These are phyloP conservation scores for Durio zibethinus DNA, from an alignment of 345 rosid genomes.

Conservation along the genomic window DNA sequence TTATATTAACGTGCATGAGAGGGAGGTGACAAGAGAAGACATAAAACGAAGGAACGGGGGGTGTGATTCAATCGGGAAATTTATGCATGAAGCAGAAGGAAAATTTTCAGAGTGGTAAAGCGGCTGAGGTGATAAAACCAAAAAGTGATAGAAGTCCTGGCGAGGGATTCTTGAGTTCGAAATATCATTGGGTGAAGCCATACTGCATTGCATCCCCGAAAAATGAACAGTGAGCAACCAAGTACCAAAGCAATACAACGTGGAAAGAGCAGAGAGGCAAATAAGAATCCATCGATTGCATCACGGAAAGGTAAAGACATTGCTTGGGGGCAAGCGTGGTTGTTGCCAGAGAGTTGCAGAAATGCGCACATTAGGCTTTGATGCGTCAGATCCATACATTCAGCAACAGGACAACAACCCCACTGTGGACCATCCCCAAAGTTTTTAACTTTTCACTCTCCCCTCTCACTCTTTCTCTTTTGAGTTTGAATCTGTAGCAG, in stretches of 20 bases:
- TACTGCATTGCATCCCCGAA: neutral
- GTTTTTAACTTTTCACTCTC: neutral
- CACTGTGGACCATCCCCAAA: conserved; percentile 23
- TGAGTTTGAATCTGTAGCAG: neutral
- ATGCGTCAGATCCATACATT: neutral
- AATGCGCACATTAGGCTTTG: conserved; percentile 19
- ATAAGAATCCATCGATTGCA: conserved; percentile 34
- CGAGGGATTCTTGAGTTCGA: neutral
- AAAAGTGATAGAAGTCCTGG: neutral
- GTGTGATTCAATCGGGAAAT: neutral
- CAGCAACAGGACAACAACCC: conserved; percentile 29
- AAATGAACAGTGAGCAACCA: neutral
- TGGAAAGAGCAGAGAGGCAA: conserved; percentile 14
- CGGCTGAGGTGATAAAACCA: neutral
- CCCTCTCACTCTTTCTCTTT: neutral
- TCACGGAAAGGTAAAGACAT: conserved; percentile 50
- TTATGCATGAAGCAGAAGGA: neutral
- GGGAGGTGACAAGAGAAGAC: neutral
- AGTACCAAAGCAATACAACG: conserved; percentile 21
- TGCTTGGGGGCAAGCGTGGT: conserved; percentile 72
- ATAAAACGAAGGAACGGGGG: neutral
- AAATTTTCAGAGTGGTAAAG: neutral
- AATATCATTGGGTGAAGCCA: conserved; percentile 17
- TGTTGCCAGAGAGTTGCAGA: conserved; percentile 41
- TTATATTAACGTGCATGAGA: too few species aligned